phyloP scores from a whole-genome alignment of 73 alveolate species.

The Blepharisma stoltei region DNA sequence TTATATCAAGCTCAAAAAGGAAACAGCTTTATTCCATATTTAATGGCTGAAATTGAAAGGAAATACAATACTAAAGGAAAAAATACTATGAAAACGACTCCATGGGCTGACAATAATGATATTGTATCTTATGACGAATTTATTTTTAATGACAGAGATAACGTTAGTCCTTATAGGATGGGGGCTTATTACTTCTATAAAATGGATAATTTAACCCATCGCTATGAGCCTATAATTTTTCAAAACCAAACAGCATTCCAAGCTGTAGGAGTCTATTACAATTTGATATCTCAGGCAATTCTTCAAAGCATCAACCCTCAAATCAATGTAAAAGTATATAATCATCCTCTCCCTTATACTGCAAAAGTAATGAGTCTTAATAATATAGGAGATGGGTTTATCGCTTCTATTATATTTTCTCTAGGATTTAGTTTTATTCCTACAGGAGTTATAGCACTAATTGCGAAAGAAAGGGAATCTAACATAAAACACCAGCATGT shows the following conservation, averaged over 20 bases:
- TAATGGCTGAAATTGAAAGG: no score
- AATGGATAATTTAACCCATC: conserved; percentile 21
- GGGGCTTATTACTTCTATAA: conserved; percentile 50
- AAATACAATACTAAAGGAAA: not conserved
- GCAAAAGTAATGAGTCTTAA: not conserved
- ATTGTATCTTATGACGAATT: conserved; percentile 36
- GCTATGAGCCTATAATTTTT: conserved; percentile 13
- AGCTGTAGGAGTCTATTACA: not conserved
- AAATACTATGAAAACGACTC: not conserved
- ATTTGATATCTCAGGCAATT: conserved; percentile 6
- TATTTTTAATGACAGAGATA: conserved; percentile 25
- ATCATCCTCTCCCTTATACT: conserved; percentile 29
- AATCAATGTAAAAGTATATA: not conserved
- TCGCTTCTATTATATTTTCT: conserved; percentile 66
- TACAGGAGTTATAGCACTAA: conserved; percentile 77
- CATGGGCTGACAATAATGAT: not conserved
- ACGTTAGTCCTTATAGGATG: conserved; percentile 41
- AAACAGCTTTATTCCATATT: no score
- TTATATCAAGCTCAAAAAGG: no score
- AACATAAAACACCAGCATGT: conserved; percentile 89
- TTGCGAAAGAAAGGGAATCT: conserved; percentile 90
- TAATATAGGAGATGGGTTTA: conserved; percentile 38
- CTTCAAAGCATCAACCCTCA: not conserved
- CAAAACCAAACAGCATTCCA: conserved; percentile 1
- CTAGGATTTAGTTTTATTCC: conserved; percentile 96